Conservation (phyloP, 2,329 filamentous ascomycete species). For the Alternaria sp. region DNA sequence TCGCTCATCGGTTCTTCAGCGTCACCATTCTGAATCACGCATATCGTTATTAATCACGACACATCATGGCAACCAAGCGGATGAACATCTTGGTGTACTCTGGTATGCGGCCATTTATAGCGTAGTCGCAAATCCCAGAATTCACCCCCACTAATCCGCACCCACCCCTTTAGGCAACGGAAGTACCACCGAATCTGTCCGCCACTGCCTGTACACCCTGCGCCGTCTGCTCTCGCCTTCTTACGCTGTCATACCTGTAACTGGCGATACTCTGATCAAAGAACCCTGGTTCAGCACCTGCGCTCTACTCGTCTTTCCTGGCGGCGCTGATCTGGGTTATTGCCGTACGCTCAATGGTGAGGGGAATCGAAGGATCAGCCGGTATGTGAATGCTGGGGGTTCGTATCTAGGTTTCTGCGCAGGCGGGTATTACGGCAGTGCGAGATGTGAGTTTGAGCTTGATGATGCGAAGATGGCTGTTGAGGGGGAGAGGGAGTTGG, state of each 20-base stretch:
- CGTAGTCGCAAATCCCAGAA: not conserved
- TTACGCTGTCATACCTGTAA: constrained; percentile 91
- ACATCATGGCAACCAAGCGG: constrained; percentile 75
- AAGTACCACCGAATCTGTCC: constrained; percentile 85
- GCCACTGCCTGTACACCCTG: constrained; percentile 87
- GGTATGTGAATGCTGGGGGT: constrained; percentile 87
- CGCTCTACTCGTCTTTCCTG: constrained; percentile 89
- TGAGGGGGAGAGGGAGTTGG: constrained; percentile 82
- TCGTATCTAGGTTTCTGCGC: constrained; percentile 92
- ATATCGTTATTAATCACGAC: not conserved
- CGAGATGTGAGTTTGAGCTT: constrained; percentile 89
- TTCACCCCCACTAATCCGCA: not conserved
- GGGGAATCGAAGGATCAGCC: constrained; percentile 83
- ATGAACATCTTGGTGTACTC: constrained; percentile 95
- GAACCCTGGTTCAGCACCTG: constrained; percentile 92
- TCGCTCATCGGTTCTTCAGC: no score
- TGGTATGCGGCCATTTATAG: constrained; percentile 61
- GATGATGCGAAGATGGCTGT: constrained; percentile 84
- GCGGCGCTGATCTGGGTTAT: constrained; percentile 93
- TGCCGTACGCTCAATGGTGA: constrained; percentile 86
- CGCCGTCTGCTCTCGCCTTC: constrained; percentile 86
- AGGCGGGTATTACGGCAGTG: constrained; percentile 88
- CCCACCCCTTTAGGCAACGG: constrained; percentile 70
- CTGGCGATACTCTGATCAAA: constrained; percentile 79
- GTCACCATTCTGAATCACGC: no score